phyloP scores from a whole-genome alignment of 164 flowering plant genomes.

The Hamamelis virginiana region DNA sequence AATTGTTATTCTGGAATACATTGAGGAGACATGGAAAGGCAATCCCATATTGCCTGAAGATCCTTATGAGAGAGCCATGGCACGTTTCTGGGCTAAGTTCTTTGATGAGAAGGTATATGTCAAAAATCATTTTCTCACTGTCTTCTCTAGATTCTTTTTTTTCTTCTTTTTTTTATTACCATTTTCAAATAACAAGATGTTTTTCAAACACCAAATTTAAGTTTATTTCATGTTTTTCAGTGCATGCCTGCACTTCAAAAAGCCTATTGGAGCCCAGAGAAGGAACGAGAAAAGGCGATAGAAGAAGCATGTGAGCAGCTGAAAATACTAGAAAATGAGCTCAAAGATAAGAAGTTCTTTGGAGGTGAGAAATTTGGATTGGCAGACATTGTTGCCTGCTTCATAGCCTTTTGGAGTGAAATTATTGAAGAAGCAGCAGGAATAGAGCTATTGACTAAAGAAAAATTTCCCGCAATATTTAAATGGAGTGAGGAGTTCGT shows the following conservation, averaged over 20 bases:
- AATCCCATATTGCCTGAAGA: slow-evolving; percentile 30
- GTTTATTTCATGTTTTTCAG: slow-evolving; percentile 9
- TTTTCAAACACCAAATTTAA: no score
- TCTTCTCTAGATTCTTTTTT: no score
- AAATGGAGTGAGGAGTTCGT: slow-evolving; percentile 36
- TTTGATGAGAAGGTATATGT: slow-evolving; percentile 30
- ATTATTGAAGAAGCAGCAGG: slow-evolving; percentile 30
- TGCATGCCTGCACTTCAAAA: slow-evolving; percentile 18
- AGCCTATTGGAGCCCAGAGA: slow-evolving; percentile 15
- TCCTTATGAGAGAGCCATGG: slow-evolving; percentile 29
- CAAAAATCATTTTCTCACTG: no score
- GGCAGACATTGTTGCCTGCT: slow-evolving; percentile 37
- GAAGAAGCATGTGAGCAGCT: slow-evolving; percentile 32
- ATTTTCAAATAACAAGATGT: no score
- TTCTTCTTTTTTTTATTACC: no score
- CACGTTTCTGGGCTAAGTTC: slow-evolving; percentile 41
- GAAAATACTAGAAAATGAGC: slow-evolving; percentile 34
- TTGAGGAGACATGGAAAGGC: slow-evolving; percentile 33
- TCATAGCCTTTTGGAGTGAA: slow-evolving; percentile 29
- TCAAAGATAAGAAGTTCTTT: slow-evolving; percentile 46
- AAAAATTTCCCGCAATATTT: slow-evolving; percentile 34
- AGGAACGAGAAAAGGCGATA: slow-evolving; percentile 27
- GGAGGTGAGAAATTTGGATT: slow-evolving; percentile 46
- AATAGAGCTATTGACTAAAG: slow-evolving; percentile 25
- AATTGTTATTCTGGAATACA: slow-evolving; percentile 32